A percentile compares a stretch with the other conserved stretches of the same genome.
phyloP scores from a whole-genome alignment of 2,329 filamentous ascomycete species.

The Penicillium sp. region DNA sequence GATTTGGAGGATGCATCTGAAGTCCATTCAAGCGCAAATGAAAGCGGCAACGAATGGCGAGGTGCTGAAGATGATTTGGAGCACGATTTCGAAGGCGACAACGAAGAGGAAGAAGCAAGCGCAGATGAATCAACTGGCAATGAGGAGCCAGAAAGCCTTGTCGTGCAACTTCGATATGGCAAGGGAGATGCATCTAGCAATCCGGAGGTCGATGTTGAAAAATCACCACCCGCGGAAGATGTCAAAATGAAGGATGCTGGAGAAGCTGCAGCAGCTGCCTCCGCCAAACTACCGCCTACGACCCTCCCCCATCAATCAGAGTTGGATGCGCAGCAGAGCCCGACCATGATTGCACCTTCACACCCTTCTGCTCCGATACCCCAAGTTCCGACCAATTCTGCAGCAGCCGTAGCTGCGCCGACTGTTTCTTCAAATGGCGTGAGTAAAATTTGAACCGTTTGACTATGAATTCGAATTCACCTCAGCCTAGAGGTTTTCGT shows the following conservation, averaged over 20 bases:
- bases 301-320: not conserved
- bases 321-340: not conserved
- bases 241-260: slow-evolving; percentile 13
- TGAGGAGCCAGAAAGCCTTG: slow-evolving; percentile 60
- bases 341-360: not conserved
- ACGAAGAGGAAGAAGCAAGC: slow-evolving; percentile 43
- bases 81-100: slow-evolving; percentile 61
- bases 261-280: slow-evolving; percentile 1
- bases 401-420: slow-evolving; percentile 1
- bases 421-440: slow-evolving; percentile 11
- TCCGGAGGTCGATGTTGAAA: slow-evolving; percentile 18
- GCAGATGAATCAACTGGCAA: slow-evolving; percentile 49
- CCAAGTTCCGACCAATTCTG: slow-evolving; percentile 5
- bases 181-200: slow-evolving; percentile 30
- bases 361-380: not conserved
- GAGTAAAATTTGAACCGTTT: slow-evolving; percentile 2
- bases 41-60: slow-evolving; percentile 66
- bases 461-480: not conserved
- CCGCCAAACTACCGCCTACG: slow-evolving; percentile 4
- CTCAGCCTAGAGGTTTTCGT: not conserved
- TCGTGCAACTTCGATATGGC: slow-evolving; percentile 67
- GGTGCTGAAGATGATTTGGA: slow-evolving; percentile 74
- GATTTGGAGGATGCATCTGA: slow-evolving; percentile 68
- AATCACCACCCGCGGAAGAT: slow-evolving; percentile 21
- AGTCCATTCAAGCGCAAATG: slow-evolving; percentile 54